These are phyloP conservation scores for Bruguiera parviflora DNA, from an alignment of 345 rosid species.

Conservation along the genomic window DNA sequence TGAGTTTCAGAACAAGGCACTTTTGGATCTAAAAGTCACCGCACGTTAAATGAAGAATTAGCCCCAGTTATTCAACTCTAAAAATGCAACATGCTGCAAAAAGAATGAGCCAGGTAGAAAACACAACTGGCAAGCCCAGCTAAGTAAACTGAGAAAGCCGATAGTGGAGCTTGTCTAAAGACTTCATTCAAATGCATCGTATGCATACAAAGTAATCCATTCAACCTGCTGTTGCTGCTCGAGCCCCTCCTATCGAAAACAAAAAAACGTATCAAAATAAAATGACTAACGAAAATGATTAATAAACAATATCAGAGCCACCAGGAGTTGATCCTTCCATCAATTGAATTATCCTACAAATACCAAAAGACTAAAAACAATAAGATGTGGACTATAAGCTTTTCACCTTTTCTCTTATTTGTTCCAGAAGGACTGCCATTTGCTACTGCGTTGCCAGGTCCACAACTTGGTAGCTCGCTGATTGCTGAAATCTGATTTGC, in stretches of 20 bases:
- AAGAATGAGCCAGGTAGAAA: not conserved
- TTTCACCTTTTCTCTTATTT: slow-evolving; percentile 69
- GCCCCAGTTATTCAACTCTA: not conserved
- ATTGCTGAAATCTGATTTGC: slow-evolving; percentile 50
- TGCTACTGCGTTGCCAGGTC: slow-evolving; percentile 33
- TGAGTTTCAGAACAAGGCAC: slow-evolving; percentile 5
- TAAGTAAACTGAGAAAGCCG: not conserved
- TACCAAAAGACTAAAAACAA: not conserved
- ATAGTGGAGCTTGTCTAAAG: not conserved
- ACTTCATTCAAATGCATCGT: not conserved
- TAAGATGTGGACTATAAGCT: slow-evolving; percentile 11
- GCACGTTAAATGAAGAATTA: not conserved
- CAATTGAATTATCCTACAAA: not conserved
- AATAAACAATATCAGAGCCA: not conserved
- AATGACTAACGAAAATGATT: not conserved
- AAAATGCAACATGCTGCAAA: not conserved
- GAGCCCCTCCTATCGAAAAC: slow-evolving; percentile 41
- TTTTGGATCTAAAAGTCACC: too few relatives aligned
- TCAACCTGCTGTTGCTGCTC: slow-evolving; percentile 48
- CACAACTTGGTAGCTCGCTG: slow-evolving; percentile 46
- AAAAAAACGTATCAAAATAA: not conserved
- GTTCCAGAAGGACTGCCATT: slow-evolving; percentile 44
- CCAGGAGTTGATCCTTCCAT: not conserved
- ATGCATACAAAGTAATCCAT: slow-evolving; percentile 1
- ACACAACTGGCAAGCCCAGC: not conserved